Evolutionary conservation across 352 stramenopile genomes (phyloP).

Genomic region (Pythium sukuiense): DNA sequence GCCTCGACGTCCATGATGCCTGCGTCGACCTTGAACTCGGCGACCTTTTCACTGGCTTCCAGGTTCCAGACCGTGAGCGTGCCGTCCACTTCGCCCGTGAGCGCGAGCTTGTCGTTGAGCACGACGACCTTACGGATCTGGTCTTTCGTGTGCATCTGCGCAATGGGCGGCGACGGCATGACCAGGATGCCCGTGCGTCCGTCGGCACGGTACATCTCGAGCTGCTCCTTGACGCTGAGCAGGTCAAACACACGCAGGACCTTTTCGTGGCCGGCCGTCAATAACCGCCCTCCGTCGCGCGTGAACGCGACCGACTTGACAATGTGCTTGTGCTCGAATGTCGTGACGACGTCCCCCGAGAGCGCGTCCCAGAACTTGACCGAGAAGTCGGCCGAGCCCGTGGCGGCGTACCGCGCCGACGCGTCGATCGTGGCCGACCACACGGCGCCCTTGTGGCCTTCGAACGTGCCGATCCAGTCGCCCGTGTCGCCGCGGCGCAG

Average conservation of each 20-base stretch:
- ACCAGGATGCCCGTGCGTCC: conserved; percentile 66
- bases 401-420: conserved; percentile 80
- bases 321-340: conserved; percentile 96
- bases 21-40: conserved; percentile 62
- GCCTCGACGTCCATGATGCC: conserved; percentile 87
- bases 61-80: conserved; percentile 73
- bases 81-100: conserved; percentile 76
- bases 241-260: conserved; percentile 93
- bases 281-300: conserved; percentile 74
- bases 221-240: conserved; percentile 56
- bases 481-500: conserved; percentile 77
- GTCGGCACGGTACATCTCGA: conserved; percentile 54
- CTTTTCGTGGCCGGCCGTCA: conserved; percentile 95
- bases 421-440: conserved; percentile 91
- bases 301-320: conserved; percentile 96
- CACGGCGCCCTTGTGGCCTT: conserved; percentile 95
- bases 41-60: conserved; percentile 39
- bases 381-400: conserved; percentile 94
- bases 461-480: conserved; percentile 97
- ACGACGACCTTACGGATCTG: conserved; percentile 85
- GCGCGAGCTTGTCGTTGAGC: conserved; percentile 45
- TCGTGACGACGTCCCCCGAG: conserved; percentile 91
- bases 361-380: conserved; percentile 97
- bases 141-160: conserved; percentile 56
- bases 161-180: conserved; percentile 42